Percentiles rank a stretch among this genome's conserved stretches.
Conservation (phyloP, 2,329 filamentous ascomycete species). For the Neofusicoccum sp. region DNA sequence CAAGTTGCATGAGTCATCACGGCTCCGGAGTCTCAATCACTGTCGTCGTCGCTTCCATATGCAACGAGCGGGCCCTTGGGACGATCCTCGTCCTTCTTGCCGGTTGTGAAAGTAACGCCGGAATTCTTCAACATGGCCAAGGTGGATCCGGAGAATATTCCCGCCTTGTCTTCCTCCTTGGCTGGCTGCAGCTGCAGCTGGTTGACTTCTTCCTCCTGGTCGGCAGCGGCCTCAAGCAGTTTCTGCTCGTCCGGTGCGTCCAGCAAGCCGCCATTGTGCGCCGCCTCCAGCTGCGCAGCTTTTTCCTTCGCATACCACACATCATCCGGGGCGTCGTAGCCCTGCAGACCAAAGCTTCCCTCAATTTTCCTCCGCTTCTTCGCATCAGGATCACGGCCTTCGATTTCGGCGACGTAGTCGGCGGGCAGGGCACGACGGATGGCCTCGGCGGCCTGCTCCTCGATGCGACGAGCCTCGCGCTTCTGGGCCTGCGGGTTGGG, state of each 20-base stretch:
- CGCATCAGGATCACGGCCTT: conserved; percentile 83
- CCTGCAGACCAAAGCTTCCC: conserved; percentile 81
- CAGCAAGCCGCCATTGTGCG: conserved; percentile 61
- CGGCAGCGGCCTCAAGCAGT: conserved; percentile 47
- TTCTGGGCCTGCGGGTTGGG: conserved; percentile 95
- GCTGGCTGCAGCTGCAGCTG: conserved; percentile 21
- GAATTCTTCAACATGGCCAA: conserved; percentile 70
- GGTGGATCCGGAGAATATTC: conserved; percentile 80
- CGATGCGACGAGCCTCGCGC: conserved; percentile 80
- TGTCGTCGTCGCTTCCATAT: conserved; percentile 89
- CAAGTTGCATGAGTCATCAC: not conserved
- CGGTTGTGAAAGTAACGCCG: conserved; percentile 47
- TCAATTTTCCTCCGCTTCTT: conserved; percentile 87
- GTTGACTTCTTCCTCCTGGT: conserved; percentile 33
- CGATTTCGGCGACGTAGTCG: conserved; percentile 89
- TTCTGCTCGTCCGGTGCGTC: conserved; percentile 55
- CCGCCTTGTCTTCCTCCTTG: conserved; percentile 44
- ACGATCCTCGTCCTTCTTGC: conserved; percentile 54
- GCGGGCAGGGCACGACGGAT: conserved; percentile 83
- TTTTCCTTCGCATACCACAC: conserved; percentile 85
- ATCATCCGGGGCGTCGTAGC: conserved; percentile 91
- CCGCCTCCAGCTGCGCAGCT: conserved; percentile 62
- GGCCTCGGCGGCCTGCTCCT: conserved; percentile 95
- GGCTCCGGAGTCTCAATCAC: conserved; percentile 45
- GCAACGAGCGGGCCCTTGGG: conserved; percentile 73